Percentiles rank a stretch among this genome's conserved stretches.
These are phyloP conservation scores for Chaetomiaceae sp. DNA, from an alignment of 2,329 filamentous ascomycete species.

Conservation along the genomic window DNA sequence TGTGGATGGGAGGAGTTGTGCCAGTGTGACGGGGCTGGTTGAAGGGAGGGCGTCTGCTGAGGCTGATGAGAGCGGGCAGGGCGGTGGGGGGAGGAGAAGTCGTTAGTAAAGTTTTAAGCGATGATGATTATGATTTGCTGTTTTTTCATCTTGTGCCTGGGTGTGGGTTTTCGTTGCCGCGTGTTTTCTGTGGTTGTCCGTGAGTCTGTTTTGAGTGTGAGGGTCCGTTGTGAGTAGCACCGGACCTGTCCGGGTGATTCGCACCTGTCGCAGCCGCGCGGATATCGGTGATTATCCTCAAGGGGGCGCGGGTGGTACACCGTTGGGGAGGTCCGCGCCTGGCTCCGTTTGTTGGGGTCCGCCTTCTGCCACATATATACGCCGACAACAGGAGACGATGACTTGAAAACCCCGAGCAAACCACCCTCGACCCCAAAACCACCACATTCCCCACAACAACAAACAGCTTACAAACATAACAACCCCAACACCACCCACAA, in stretches of 20 bases:
- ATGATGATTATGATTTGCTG: not conserved
- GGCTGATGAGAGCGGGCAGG: slow-evolving; percentile 9
- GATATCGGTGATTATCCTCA: not conserved
- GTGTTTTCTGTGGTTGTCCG: no score
- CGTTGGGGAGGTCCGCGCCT: slow-evolving; percentile 6
- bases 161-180: no score
- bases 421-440: no score
- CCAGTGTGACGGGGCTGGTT: slow-evolving; percentile 16
- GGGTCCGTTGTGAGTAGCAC: no score
- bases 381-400: no score
- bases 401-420: no score
- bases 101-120: not conserved
- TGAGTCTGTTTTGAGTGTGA: no score
- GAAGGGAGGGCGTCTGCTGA: not conserved
- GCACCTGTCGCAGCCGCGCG: not conserved
- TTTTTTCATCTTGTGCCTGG: no score
- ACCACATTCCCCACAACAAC: no score
- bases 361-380: no score
- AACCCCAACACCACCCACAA: not conserved
- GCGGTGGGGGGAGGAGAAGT: not conserved
- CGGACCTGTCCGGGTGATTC: not conserved
- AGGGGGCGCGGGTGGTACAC: not conserved
- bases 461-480: no score
- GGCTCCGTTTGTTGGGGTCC: not conserved
- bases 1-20: slow-evolving; percentile 10